Base-by-base conservation (phyloP, 192 early-diverging fungal genomes). In the Lobosporangium transversale region DNA sequence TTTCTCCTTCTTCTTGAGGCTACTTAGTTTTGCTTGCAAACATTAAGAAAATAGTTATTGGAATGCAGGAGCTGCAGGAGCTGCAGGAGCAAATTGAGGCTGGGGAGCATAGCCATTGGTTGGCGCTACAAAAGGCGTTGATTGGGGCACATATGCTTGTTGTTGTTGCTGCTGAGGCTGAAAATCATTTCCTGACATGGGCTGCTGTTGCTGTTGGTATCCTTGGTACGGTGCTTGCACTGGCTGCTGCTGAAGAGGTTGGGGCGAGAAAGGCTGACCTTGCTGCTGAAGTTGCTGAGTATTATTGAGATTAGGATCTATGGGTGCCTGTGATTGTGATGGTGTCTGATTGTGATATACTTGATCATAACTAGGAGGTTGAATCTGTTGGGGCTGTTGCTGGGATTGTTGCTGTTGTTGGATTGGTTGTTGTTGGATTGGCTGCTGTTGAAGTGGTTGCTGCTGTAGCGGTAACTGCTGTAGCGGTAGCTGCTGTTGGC, bases 251-350 rank as follows among this genome's bases (percentile, higher is more conserved):
- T 71, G 61, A 48, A 58, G 68, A 15, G 50, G 62, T 51, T 61
- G 71, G 21, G 44, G 52, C 33, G 20, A 17, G 37, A 40, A 40
- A 14, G 37, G 37, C 37, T 40, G 37, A 10, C 37, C 37, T 61
- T 79, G 81, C 32, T 66, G 70, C 7, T 18, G 66, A 36, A 66
- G 70, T 29, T 63, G 84, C 37, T 79, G 75, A 32, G 43, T 20
- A 27, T 7, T 50, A 56, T 59, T 60, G 65, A 23, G 45, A 24
- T 36, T 23, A 48, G 63, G 48, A 9, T 71, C 69, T 10, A 71
- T 31, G 0, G 69, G 48, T 7, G 56, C 11, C 21, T 66, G 53
- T 18, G 71, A 48, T 20, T 71, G 83, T 20, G 44, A 42, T 21
- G 37, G 43, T 6, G 27, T 12, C 29, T 66, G 71, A 3, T 54